Conservation (phyloP, 2,329 filamentous ascomycete species). For the Fusarium citri region DNA sequence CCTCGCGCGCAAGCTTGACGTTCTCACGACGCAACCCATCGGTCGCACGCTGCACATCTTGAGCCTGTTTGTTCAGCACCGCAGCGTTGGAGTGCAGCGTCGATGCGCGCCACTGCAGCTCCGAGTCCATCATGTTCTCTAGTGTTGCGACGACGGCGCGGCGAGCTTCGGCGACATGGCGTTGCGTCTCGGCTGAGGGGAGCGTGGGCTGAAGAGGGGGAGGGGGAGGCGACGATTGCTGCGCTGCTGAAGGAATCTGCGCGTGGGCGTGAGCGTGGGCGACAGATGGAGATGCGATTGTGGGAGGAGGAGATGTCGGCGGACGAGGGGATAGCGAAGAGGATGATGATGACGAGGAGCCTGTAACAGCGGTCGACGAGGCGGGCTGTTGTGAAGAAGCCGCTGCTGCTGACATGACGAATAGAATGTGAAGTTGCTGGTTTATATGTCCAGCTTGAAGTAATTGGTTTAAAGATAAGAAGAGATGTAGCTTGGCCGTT, state of each 20-base stretch:
- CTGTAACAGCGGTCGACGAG: constrained; percentile 17
- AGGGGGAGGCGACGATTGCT: constrained; percentile 29
- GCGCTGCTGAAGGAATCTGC: constrained; percentile 21
- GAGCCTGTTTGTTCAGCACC: constrained; percentile 75
- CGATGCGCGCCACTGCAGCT: constrained; percentile 74
- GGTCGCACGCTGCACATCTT: constrained; percentile 70
- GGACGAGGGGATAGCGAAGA: constrained; percentile 39
- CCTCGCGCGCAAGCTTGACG: constrained; percentile 72
- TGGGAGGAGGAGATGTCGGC: constrained; percentile 43
- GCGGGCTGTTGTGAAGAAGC: constrained; percentile 24
- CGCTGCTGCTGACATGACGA: constrained; percentile 25
- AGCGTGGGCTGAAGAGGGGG: constrained; percentile 52
- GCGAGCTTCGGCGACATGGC: constrained; percentile 67
- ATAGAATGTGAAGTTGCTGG: background rate
- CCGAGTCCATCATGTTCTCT: constrained; percentile 75
- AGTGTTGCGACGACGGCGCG: constrained; percentile 71
- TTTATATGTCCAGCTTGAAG: background rate
- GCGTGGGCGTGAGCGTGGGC: constrained; percentile 38
- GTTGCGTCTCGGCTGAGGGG: constrained; percentile 57
- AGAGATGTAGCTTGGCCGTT: constrained; percentile 25
- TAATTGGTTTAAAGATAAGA: constrained; percentile 7
- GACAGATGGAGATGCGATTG: constrained; percentile 41
- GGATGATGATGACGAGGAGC: constrained; percentile 37
- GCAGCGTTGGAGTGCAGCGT: constrained; percentile 76
- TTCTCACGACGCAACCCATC: constrained; percentile 71